phyloP scores from a whole-genome alignment of 345 rosid species.

The Citrus maxima region DNA sequence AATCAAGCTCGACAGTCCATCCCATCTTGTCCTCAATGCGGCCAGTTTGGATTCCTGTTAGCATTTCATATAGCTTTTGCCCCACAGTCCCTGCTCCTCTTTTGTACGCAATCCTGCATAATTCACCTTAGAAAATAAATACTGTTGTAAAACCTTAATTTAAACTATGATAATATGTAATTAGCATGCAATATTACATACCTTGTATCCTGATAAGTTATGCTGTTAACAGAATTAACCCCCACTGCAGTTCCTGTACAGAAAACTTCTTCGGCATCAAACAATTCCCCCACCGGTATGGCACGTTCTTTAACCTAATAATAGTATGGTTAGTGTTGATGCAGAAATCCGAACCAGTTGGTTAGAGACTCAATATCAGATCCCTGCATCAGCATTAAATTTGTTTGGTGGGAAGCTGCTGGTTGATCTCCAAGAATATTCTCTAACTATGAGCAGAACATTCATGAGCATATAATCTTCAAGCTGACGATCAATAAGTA shows the following conservation, averaged over 20 bases:
- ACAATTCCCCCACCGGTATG: constrained; percentile 27
- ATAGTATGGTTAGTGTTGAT: not conserved
- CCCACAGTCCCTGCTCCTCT: constrained; percentile 21
- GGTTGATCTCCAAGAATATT: no score
- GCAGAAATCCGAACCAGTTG: no score
- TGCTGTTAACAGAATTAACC: constrained; percentile 30
- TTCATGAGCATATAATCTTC: no score
- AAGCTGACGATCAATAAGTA: no score
- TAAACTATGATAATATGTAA: not conserved
- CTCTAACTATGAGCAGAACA: no score
- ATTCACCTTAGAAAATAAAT: not conserved
- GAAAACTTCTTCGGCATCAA: constrained; percentile 48
- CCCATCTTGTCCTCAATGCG: constrained; percentile 33
- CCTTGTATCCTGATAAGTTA: constrained; percentile 33
- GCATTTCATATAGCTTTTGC: constrained; percentile 17
- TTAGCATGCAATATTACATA: not conserved
- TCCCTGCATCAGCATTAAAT: no score
- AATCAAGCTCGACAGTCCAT: not conserved
- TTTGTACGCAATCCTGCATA: constrained; percentile 35
- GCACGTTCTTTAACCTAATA: constrained; percentile 39
- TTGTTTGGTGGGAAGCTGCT: no score
- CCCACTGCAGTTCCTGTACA: constrained; percentile 52
- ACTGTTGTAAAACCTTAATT: not conserved
- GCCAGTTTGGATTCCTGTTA: constrained; percentile 44
- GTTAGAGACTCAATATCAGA: no score